Conservation (phyloP, 495 filamentous ascomycete species). For the Letharia lupina region DNA sequence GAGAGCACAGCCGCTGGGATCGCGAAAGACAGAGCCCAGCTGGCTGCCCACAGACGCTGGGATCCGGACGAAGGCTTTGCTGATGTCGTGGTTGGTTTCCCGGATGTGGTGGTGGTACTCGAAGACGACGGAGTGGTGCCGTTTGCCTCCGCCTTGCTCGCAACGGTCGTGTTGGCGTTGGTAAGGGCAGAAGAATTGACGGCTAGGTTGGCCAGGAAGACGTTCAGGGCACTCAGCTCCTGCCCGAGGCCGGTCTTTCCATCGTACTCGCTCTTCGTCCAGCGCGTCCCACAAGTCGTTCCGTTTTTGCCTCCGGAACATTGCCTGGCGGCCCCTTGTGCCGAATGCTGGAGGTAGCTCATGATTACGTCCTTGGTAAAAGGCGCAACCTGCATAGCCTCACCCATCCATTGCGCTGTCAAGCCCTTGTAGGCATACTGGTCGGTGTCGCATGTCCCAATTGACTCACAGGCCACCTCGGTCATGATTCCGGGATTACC, state of each 20-base stretch:
- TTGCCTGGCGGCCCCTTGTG: slow-evolving; percentile 50
- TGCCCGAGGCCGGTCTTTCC: slow-evolving; percentile 48
- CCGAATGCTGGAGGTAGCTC: slow-evolving; percentile 48
- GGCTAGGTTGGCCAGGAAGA: slow-evolving; percentile 43
- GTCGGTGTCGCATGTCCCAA: slow-evolving; percentile 58
- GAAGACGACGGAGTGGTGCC: not conserved
- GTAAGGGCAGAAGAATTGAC: not conserved
- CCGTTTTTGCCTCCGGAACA: slow-evolving; percentile 50
- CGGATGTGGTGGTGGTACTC: not conserved
- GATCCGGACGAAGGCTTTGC: not conserved
- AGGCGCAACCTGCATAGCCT: slow-evolving; percentile 57
- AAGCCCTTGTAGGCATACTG: slow-evolving; percentile 70
- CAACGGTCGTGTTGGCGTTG: not conserved
- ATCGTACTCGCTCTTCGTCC: slow-evolving; percentile 42
- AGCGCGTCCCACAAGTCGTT: slow-evolving; percentile 42
- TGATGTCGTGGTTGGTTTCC: not conserved
- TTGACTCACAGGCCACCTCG: slow-evolving; percentile 63
- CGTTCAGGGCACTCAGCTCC: slow-evolving; percentile 61
- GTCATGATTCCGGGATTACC: slow-evolving; percentile 37
- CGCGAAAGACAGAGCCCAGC: not conserved
- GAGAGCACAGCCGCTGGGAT: not conserved
- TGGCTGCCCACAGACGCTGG: not conserved
- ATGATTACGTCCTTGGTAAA: slow-evolving; percentile 48
- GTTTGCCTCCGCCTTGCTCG: not conserved
- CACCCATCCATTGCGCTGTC: slow-evolving; percentile 60